Conservation (phyloP, 352 stramenopile genomes). For the Phytophthora pisi region DNA sequence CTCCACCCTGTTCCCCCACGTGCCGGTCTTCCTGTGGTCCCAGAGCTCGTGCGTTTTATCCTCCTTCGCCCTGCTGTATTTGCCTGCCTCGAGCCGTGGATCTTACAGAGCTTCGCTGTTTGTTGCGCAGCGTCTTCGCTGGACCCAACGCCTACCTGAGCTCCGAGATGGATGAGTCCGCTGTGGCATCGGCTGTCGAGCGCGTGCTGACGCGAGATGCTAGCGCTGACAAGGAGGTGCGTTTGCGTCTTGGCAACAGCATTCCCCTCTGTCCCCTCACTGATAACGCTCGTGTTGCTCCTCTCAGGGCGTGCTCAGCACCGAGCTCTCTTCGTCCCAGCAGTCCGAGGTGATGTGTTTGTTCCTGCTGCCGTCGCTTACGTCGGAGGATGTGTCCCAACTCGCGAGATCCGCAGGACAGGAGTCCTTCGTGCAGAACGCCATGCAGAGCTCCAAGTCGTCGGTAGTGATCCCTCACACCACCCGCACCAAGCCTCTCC, state of each 20-base stretch:
- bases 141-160: conserved; percentile 51
- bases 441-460: conserved; percentile 51
- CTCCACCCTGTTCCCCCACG: conserved; percentile 49
- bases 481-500: conserved; percentile 54
- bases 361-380: conserved; percentile 55
- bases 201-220: conserved; percentile 32
- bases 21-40: conserved; percentile 74
- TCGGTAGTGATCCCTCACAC: conserved; percentile 80
- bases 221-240: conserved; percentile 47
- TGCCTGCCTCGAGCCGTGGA: neutral
- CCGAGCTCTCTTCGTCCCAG: conserved; percentile 12
- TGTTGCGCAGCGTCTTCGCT: conserved; percentile 48
- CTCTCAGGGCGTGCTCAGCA: conserved; percentile 46
- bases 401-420: conserved; percentile 28
- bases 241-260: neutral
- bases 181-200: conserved; percentile 42
- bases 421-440: conserved; percentile 53
- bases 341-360: conserved; percentile 61
- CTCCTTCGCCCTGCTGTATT: neutral
- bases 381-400: conserved; percentile 48
- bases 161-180: conserved; percentile 47
- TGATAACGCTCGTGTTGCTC: conserved; percentile 12
- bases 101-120: conserved; percentile 12
- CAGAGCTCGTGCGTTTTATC: conserved; percentile 56
- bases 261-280: neutral